Evolutionary conservation across 1,284 basidiomycete genomes (phyloP), one percentile per base, ranked within the genome.

Genomic region (Trichosporon sp.): DNA sequence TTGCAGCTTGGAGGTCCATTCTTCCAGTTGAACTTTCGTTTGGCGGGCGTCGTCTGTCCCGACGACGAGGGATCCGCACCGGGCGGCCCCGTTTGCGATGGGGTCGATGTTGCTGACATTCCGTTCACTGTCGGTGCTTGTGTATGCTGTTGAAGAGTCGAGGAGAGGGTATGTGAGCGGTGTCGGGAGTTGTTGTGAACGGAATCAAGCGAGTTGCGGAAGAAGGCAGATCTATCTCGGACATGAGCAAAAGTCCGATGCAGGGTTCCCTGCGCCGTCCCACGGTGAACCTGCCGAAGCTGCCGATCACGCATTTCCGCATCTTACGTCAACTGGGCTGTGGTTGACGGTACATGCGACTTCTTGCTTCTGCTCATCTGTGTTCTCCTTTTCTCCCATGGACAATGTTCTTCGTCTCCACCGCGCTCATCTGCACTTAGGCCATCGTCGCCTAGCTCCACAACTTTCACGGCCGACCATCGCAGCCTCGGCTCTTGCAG

Each of bases 11-110:
- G 70, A 4, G 70, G 72, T 2, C 72, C 72, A 21, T 70, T 72
- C 66, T 72, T 72, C 71, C 71, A 72, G 65, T 72, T 72, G 42
- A 72, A 65, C 63, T 68, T 68, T n/a, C 67, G 56, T 34, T 68
- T 72, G 18, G 35, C 32, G 21, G 62, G 34, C 15, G 62, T 35
- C 11, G 62, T 23, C 25, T 35, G 62, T 8, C 34, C 62, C 32
- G 62, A 62, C 29, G 62, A 8, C 3, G 62, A 62, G 13, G 62
- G 34, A 21, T 35, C 34, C 5, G 32, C 34, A 8, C 47, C 47
- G 7, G 47, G 47, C 47, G 47, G 47, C 18, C 21, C 47, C 4
- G 47, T 23, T 51, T 51, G 47, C 15, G 47, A 51, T 38, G 62
- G 62, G 6, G 62, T 42, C 21, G 62, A 62, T 23, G 32, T 35